A percentile compares a stretch with the other conserved stretches of the same genome.
Conservation (phyloP, 202 grass and related monocot genomes). For the Miscanthus sacchariflorus region DNA sequence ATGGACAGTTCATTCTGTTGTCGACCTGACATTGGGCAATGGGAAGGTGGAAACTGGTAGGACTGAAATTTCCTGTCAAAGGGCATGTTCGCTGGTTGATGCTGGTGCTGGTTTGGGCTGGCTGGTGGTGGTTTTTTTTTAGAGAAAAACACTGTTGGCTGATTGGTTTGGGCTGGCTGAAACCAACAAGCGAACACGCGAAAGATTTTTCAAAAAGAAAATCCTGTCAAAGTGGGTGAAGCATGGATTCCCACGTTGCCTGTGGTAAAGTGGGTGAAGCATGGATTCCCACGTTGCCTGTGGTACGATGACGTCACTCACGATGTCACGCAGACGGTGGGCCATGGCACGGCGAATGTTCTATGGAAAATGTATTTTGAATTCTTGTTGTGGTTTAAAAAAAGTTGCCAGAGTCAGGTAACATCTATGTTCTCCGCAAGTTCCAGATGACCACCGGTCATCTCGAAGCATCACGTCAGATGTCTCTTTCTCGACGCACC, state of each 20-base stretch:
- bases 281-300: slow-evolving; percentile 3
- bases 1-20: not conserved
- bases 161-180: no score
- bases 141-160: no score
- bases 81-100: no score
- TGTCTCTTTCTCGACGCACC: slow-evolving; percentile 12
- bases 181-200: no score
- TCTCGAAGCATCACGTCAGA: not conserved
- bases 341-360: slow-evolving; percentile 30
- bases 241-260: slow-evolving; percentile 1
- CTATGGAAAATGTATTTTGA: slow-evolving; percentile 21
- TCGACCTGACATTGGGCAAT: not conserved
- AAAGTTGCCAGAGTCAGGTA: not conserved
- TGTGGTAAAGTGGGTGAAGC: not conserved
- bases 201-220: not conserved
- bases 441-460: not conserved
- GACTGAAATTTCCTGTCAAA: not conserved
- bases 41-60: slow-evolving; percentile 9
- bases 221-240: slow-evolving; percentile 7
- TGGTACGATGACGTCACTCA: slow-evolving; percentile 10
- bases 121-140: no score
- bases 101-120: no score
- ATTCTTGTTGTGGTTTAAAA: not conserved
- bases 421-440: slow-evolving; percentile 9
- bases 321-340: slow-evolving; percentile 35